phyloP scores from a whole-genome alignment of 116 monocot genomes.

The Cymodocea nodosa region DNA sequence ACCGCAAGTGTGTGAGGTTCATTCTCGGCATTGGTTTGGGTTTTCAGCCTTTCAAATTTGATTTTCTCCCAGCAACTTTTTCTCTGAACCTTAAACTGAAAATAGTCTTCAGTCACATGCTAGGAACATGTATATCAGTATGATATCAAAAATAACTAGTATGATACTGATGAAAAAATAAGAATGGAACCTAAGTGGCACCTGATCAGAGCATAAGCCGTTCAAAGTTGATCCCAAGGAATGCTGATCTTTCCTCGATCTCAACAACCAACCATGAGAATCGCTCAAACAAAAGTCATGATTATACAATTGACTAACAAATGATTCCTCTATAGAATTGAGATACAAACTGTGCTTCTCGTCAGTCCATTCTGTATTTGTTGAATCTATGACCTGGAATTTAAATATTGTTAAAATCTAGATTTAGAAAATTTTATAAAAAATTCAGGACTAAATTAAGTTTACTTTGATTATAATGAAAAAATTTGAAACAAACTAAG shows the following conservation, averaged over 20 bases:
- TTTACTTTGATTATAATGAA: no score
- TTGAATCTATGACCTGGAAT: slow-evolving; percentile 21
- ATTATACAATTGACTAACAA: slow-evolving; percentile 41
- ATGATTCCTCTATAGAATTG: slow-evolving; percentile 63
- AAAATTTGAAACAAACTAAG: no score
- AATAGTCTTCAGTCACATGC: no score
- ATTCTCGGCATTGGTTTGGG: slow-evolving; percentile 6
- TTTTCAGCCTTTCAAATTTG: slow-evolving; percentile 18
- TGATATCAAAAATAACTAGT: no score
- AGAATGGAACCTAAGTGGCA: slow-evolving; percentile 3
- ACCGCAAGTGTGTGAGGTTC: slow-evolving; percentile 11
- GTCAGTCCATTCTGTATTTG: slow-evolving; percentile 47
- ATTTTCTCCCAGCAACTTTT: slow-evolving; percentile 30
- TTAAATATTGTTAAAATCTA: slow-evolving; percentile 1
- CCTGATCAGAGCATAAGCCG: slow-evolving; percentile 25
- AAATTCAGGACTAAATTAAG: not conserved
- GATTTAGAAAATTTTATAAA: not conserved
- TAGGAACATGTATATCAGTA: no score
- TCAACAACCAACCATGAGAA: slow-evolving; percentile 19
- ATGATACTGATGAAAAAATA: not conserved
- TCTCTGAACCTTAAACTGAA: slow-evolving; percentile 47
- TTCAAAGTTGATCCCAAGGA: slow-evolving; percentile 10
- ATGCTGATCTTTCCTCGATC: slow-evolving; percentile 13
- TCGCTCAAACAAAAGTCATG: slow-evolving; percentile 17
- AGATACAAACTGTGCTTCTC: slow-evolving; percentile 59